Conservation (phyloP, 208 protist species). For the Tetramitus jugosus region DNA sequence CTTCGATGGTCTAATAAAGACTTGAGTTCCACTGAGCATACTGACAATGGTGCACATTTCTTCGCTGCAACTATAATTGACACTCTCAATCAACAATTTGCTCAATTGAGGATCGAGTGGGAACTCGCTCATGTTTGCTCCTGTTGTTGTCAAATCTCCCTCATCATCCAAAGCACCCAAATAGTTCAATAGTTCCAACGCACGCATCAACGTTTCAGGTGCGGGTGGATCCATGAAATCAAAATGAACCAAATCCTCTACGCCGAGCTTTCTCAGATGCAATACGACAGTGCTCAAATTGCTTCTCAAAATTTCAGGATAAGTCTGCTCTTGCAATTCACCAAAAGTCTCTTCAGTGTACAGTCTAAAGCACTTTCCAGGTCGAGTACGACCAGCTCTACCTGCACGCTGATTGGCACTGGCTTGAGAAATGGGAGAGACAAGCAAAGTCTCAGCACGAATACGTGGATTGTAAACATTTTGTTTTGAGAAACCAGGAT, state of each 20-base stretch:
- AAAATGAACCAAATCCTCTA: slow-evolving; percentile 84
- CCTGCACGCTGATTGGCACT: slow-evolving; percentile 97
- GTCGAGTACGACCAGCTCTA: slow-evolving; percentile 93
- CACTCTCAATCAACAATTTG: slow-evolving; percentile 51
- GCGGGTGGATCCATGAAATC: slow-evolving; percentile 89
- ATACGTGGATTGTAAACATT: slow-evolving; percentile 88
- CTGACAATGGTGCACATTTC: slow-evolving; percentile 58
- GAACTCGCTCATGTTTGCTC: slow-evolving; percentile 68
- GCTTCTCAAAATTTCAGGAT: slow-evolving; percentile 76
- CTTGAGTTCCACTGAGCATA: slow-evolving; percentile 49
- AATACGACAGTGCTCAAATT: slow-evolving; percentile 72
- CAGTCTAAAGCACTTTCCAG: slow-evolving; percentile 94
- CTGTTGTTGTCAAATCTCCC: slow-evolving; percentile 51
- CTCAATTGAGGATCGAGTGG: slow-evolving; percentile 60
- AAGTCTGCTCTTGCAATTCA: slow-evolving; percentile 33
- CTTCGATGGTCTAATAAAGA: slow-evolving; percentile 65
- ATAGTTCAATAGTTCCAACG: slow-evolving; percentile 66
- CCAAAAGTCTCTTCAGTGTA: slow-evolving; percentile 73
- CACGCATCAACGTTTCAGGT: slow-evolving; percentile 74
- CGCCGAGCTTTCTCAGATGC: slow-evolving; percentile 88
- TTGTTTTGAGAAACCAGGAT: slow-evolving; percentile 97
- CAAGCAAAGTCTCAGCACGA: slow-evolving; percentile 91
- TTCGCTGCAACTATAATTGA: slow-evolving; percentile 55
- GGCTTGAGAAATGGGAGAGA: slow-evolving; percentile 95
- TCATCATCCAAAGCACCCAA: slow-evolving; percentile 54